These are phyloP conservation scores for barrel medic (Medicago truncatula) DNA, from an alignment of 306 rosid species.

Conservation along the genomic window DNA sequence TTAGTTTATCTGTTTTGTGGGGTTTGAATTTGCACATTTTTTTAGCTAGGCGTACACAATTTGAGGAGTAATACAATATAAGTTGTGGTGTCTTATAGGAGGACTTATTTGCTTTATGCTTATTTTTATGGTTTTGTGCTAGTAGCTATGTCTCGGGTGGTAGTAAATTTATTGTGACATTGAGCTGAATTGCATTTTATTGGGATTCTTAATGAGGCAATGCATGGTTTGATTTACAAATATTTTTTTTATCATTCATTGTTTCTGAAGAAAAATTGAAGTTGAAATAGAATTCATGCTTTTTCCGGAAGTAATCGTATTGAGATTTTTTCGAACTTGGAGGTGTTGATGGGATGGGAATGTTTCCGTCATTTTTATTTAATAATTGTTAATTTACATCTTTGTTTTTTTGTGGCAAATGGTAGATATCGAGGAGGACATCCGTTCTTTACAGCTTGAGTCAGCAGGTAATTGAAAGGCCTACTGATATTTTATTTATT, in stretches of 20 bases:
- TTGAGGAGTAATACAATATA: neutral
- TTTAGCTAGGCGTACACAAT: conserved; percentile 1
- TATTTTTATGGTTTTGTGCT: neutral
- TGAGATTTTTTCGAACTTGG: conserved; percentile 34
- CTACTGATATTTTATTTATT: conserved; percentile 19
- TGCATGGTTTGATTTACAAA: neutral
- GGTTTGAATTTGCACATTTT: neutral
- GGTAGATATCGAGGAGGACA: conserved; percentile 84
- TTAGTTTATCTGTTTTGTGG: neutral
- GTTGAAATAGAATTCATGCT: neutral
- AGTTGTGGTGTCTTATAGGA: neutral
- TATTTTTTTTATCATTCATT: neutral
- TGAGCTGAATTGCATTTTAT: neutral
- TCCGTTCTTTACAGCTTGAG: conserved; percentile 87
- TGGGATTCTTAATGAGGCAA: neutral
- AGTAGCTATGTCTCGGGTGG: neutral
- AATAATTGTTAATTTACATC: too few species aligned
- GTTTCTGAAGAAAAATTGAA: conserved; percentile 4
- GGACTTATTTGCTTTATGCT: neutral
- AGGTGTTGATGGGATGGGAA: conserved; percentile 20
- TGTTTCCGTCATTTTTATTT: conserved; percentile 24
- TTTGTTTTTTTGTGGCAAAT: conserved; percentile 27
- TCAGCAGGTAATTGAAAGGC: conserved; percentile 62
- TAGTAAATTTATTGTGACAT: neutral
- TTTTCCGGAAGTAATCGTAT: neutral